Conservation (phyloP, 2,329 filamentous ascomycete genomes). For the Colletotrichum eleusines region DNA sequence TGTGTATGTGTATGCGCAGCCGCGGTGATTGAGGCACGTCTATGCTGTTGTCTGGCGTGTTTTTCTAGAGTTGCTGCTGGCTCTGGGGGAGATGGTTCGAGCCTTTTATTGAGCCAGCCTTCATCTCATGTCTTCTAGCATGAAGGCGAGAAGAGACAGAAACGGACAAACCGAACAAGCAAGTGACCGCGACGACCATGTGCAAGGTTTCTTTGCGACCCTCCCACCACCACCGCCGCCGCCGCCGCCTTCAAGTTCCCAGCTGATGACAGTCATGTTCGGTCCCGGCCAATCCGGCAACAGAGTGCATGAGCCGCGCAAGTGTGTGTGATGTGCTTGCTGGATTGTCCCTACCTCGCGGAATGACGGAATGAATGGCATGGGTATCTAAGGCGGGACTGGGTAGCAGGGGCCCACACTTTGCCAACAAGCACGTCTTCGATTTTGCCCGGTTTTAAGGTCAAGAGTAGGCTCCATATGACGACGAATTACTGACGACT, state of each 20-base stretch:
- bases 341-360: conserved; percentile 11
- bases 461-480: conserved; percentile 7
- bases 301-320: conserved; percentile 2
- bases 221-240: conserved; percentile 9
- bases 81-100: background rate
- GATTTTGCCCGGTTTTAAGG: conserved; percentile 18
- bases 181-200: conserved; percentile 27
- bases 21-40: background rate
- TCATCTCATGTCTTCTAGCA: background rate
- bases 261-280: conserved; percentile 9
- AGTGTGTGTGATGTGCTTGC: conserved; percentile 16
- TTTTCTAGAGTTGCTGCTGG: background rate
- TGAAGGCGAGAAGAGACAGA: background rate
- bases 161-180: background rate
- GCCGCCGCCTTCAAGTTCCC: conserved; percentile 6
- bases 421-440: background rate
- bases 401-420: conserved; percentile 1
- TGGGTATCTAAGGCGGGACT: conserved; percentile 19
- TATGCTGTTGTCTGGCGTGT: conserved; percentile 1
- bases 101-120: conserved; percentile 11
- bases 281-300: background rate
- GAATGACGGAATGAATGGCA: conserved; percentile 34
- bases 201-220: conserved; percentile 11
- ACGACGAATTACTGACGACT: conserved; percentile 10
- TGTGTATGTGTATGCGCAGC: background rate